Percentiles rank a stretch among this genome's conserved stretches.
Evolutionary conservation across 768 basidiomycete genomes (phyloP).

Genomic region (Naganishia onofrii): DNA sequence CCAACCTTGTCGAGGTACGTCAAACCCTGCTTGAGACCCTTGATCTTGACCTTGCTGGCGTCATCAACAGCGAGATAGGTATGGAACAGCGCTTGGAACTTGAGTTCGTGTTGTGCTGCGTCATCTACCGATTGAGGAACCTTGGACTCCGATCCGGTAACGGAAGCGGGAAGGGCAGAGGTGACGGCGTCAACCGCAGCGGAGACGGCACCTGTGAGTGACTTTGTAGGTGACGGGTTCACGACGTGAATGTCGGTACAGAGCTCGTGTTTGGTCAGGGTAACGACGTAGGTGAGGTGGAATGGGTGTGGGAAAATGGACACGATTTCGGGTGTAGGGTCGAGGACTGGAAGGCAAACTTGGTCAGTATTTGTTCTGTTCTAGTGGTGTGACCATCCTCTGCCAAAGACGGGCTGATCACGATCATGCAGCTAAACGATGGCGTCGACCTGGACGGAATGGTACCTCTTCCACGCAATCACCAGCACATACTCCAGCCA

Average conservation of each 20-base stretch:
- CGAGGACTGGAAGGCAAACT: conserved; percentile 60
- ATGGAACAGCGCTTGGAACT: conserved; percentile 92
- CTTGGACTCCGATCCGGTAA: not conserved
- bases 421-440: too few relatives aligned
- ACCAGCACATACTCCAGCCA: too few relatives aligned
- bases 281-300: conserved; percentile 75
- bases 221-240: conserved; percentile 61
- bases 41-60: conserved; percentile 61
- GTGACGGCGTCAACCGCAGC: conserved; percentile 25
- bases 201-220: conserved; percentile 27
- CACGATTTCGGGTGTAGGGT: conserved; percentile 62
- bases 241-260: conserved; percentile 74
- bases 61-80: conserved; percentile 68
- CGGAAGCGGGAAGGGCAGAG: conserved; percentile 14
- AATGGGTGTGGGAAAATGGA: conserved; percentile 66
- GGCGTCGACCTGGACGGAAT: too few relatives aligned
- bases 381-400: too few relatives aligned
- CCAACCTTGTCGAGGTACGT: conserved; percentile 71
- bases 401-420: too few relatives aligned
- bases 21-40: conserved; percentile 65
- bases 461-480: too few relatives aligned
- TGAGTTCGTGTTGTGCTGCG: conserved; percentile 53
- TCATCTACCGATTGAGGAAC: not conserved
- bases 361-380: too few relatives aligned
- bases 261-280: conserved; percentile 69